Conservation (phyloP, 2,329 filamentous ascomycete genomes). For the Nannizzia gypsea region DNA sequence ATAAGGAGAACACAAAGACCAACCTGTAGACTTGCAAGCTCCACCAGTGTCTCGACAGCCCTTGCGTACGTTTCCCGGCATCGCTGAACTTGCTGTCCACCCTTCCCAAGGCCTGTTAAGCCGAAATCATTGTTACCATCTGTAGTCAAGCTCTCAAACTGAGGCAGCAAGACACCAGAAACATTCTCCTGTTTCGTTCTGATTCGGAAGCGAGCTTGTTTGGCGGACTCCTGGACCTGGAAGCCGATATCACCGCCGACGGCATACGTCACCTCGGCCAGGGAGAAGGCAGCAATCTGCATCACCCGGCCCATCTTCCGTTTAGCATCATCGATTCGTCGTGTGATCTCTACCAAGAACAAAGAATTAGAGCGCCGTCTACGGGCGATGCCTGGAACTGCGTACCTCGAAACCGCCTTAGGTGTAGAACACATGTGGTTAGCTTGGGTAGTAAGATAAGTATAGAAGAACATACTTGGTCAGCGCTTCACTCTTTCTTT, state of each 20-base stretch:
- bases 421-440: constrained; percentile 18
- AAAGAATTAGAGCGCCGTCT: constrained; percentile 6
- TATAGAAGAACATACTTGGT: constrained; percentile 61
- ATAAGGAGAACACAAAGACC: constrained; percentile 9
- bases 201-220: constrained; percentile 82
- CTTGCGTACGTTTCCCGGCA: constrained; percentile 92
- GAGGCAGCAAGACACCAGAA: constrained; percentile 84
- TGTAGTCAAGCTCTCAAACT: constrained; percentile 81
- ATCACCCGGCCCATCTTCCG: constrained; percentile 98
- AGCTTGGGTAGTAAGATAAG: constrained; percentile 10
- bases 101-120: constrained; percentile 88
- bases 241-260: constrained; percentile 92
- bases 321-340: constrained; percentile 95
- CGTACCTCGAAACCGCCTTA: constrained; percentile 75
- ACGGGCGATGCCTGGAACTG: not conserved
- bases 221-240: constrained; percentile 92
- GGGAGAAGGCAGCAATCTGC: constrained; percentile 96
- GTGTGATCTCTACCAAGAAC: constrained; percentile 64
- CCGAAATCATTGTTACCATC: constrained; percentile 94
- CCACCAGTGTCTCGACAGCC: constrained; percentile 89
- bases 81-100: constrained; percentile 89
- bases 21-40: constrained; percentile 81
- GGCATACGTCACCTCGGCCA: constrained; percentile 94
- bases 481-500: constrained; percentile 94
- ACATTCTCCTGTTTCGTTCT: constrained; percentile 97